Conservation (phyloP, 2,329 filamentous ascomycete genomes). For the Neofusicoccum ribis region DNA sequence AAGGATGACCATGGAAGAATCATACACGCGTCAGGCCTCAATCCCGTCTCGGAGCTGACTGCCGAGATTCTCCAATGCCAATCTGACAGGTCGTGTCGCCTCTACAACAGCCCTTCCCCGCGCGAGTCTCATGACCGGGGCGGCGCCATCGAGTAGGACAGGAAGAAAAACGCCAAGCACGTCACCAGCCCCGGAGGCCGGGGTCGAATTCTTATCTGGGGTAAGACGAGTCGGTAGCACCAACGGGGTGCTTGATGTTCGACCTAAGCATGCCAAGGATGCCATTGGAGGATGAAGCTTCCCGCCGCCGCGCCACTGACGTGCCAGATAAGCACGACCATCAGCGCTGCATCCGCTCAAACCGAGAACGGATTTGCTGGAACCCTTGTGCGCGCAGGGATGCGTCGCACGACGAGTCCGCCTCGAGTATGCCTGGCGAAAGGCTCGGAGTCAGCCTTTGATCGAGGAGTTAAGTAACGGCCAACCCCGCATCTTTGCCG, state of each 20-base stretch:
- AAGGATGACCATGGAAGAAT: no score
- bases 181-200: background rate
- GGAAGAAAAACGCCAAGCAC: background rate
- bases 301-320: background rate
- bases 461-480: background rate
- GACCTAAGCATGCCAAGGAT: background rate
- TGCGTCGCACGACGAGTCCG: background rate
- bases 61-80: no score
- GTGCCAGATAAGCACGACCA: background rate
- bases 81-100: no score
- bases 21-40: no score
- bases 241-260: background rate
- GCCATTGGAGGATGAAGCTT: background rate
- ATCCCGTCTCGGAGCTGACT: no score
- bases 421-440: no score
- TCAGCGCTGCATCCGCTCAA: background rate
- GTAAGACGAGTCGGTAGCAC: background rate
- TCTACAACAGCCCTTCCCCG: background rate
- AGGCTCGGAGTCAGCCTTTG: no score
- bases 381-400: background rate
- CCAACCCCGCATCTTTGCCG: background rate
- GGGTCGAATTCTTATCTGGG: background rate
- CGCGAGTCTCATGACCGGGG: background rate
- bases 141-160: background rate
- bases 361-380: background rate